Evolutionary conservation across 257 asterid species (phyloP), one percentile per base, ranked within the genome.

Genomic region (Vinca minor): DNA sequence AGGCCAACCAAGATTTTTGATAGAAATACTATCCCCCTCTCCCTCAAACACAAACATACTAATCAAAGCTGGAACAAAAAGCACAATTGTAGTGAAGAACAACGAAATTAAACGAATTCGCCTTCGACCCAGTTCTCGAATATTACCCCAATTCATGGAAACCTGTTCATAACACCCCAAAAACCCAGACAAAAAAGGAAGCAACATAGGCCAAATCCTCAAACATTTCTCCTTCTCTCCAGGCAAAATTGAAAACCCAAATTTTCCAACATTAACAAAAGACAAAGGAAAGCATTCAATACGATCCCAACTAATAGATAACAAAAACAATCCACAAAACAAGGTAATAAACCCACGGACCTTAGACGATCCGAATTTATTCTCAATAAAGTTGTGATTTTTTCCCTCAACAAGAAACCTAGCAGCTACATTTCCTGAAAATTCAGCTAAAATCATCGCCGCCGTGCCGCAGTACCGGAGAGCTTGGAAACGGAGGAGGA

Each of bases 281-380:
- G 96, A 85, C 4, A 84, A 68, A 59, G 98, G 98, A 50, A 89
- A 92, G 62, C 98, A 92, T 52, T 87, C 96, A 25, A 89, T 71
- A 71, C 92, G 82, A 76, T 92, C 98, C 98, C 98, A 89, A 72
- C 96, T 85, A 63, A 92, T 32, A 70, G 95, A 92, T 57, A 92
- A 72, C 73, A 89, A 73, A 48, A 82, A 23, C 70, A 92, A 58
- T 42, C 93, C 98, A 42, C 69, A 47, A 73, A 85, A 65, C 62
- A 85, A 78, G 6, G 84, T 78, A 60, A 85, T 57, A 76, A 85
- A 85, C 65, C 98, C 96, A 72, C 86, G 84, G 71, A 82, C 57
- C 78, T 76, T 78, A 6, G 83, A 79, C 6, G 82, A 77, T 66
- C 85, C 83, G 63, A 71, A 63, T 11, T 68, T 69, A 28, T 56